phyloP scores from a whole-genome alignment of 179 eudicot species.

The Amaranthus tricolor region DNA sequence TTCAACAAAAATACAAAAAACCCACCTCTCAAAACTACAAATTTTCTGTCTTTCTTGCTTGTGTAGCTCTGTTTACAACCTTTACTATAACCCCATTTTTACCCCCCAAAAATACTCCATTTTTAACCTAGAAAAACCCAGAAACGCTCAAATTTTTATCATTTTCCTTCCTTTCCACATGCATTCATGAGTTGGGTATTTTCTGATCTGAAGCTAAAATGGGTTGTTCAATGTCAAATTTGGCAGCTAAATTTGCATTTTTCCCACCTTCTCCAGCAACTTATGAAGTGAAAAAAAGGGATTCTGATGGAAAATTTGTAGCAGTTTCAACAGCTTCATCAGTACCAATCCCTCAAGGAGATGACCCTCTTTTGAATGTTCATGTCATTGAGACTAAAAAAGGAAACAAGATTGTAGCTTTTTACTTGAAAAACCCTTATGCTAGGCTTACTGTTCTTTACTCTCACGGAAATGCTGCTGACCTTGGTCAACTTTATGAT shows the following conservation, averaged over 20 bases:
- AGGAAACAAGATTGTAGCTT: slow-evolving; percentile 83
- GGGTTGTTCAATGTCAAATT: slow-evolving; percentile 79
- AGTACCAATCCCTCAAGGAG: slow-evolving; percentile 52
- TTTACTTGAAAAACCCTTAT: slow-evolving; percentile 69
- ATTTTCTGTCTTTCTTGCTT: not conserved
- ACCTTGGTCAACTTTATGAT: slow-evolving; percentile 92
- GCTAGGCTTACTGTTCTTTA: slow-evolving; percentile 83
- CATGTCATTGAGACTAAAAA: slow-evolving; percentile 64
- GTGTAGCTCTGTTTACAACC: not conserved
- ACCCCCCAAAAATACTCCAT: not conserved
- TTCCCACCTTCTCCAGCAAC: slow-evolving; percentile 90
- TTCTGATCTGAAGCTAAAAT: slow-evolving; percentile 26
- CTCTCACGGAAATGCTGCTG: slow-evolving; percentile 99
- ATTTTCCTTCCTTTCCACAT: slow-evolving; percentile 25
- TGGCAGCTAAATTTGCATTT: slow-evolving; percentile 89
- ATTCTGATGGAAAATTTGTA: slow-evolving; percentile 48
- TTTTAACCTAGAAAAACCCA: slow-evolving; percentile 1
- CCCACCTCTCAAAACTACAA: slow-evolving; percentile 1
- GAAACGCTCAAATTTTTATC: not conserved
- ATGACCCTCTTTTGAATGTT: slow-evolving; percentile 60
- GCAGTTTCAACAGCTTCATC: slow-evolving; percentile 59
- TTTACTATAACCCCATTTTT: not conserved
- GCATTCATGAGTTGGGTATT: slow-evolving; percentile 55
- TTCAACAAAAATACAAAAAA: not conserved
- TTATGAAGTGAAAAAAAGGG: slow-evolving; percentile 63